phyloP scores from a whole-genome alignment of 306 rosid genomes.

The Gynostemma pentaphyllum region DNA sequence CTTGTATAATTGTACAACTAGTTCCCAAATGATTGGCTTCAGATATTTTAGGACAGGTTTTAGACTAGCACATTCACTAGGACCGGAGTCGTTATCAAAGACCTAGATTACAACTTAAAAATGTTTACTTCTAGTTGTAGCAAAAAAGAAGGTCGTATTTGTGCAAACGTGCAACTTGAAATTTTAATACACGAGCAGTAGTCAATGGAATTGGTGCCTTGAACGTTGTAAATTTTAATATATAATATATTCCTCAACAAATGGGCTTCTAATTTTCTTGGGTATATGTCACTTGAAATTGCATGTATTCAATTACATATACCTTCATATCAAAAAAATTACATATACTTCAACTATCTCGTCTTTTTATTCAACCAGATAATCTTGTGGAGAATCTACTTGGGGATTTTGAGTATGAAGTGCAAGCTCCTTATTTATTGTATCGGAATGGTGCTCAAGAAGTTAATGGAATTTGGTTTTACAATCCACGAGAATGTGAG shows the following conservation, averaged over 20 bases:
- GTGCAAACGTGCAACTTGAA: neutral
- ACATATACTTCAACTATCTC: no score
- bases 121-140: neutral
- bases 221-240: neutral
- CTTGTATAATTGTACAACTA: neutral
- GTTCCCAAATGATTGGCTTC: neutral
- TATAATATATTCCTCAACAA: neutral
- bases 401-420: slow-evolving; percentile 90
- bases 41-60: neutral
- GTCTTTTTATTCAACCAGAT: slow-evolving; percentile 32
- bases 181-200: neutral
- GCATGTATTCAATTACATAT: neutral
- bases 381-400: slow-evolving; percentile 89
- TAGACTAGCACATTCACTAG: neutral
- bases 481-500: slow-evolving; percentile 80
- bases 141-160: neutral
- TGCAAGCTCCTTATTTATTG: slow-evolving; percentile 74
- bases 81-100: neutral
- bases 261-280: neutral
- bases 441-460: slow-evolving; percentile 90
- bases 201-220: neutral
- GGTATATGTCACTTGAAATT: neutral
- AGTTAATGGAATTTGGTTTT: slow-evolving; percentile 98
- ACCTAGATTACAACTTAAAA: neutral
- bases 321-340: no score